Conservation (phyloP, 192 early-diverging fungal species). For the Pilobolus umbonatus region DNA sequence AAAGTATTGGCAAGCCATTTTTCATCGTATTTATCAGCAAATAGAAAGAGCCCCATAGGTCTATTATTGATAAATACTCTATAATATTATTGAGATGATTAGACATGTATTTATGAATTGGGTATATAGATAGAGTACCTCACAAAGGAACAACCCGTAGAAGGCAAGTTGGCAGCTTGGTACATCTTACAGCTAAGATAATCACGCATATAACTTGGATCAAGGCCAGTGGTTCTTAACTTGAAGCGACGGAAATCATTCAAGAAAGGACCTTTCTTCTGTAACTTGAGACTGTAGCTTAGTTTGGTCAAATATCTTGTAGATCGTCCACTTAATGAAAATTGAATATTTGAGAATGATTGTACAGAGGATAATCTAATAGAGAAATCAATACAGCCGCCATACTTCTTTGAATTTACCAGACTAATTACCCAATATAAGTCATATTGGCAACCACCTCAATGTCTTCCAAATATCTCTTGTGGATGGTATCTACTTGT, state of each 20-base stretch:
- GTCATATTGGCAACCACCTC: slow-evolving; percentile 15
- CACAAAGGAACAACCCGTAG: slow-evolving; percentile 15
- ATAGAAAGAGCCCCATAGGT: slow-evolving; percentile 1
- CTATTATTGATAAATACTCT: slow-evolving; percentile 22
- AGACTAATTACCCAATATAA: slow-evolving; percentile 17
- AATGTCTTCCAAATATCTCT: slow-evolving; percentile 7
- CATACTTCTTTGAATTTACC: background rate
- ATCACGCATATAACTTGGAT: slow-evolving; percentile 31
- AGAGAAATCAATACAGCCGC: background rate
- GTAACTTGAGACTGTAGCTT: slow-evolving; percentile 25
- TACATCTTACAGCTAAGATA: slow-evolving; percentile 16
- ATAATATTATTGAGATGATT: background rate
- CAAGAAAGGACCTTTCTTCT: background rate
- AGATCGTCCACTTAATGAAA: slow-evolving; percentile 23
- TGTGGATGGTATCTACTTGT: slow-evolving; percentile 18
- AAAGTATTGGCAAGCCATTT: slow-evolving; percentile 9
- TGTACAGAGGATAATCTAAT: slow-evolving; percentile 4
- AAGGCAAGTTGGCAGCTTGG: slow-evolving; percentile 13
- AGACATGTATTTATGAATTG: background rate
- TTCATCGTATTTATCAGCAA: slow-evolving; percentile 12
- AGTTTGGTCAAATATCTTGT: slow-evolving; percentile 21
- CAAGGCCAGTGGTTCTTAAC: slow-evolving; percentile 14
- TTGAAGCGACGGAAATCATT: slow-evolving; percentile 25
- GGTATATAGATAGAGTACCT: slow-evolving; percentile 5
- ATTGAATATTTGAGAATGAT: background rate